Base-by-base conservation (phyloP, 116 monocot species). In the Trichopus zeylanicus region DNA sequence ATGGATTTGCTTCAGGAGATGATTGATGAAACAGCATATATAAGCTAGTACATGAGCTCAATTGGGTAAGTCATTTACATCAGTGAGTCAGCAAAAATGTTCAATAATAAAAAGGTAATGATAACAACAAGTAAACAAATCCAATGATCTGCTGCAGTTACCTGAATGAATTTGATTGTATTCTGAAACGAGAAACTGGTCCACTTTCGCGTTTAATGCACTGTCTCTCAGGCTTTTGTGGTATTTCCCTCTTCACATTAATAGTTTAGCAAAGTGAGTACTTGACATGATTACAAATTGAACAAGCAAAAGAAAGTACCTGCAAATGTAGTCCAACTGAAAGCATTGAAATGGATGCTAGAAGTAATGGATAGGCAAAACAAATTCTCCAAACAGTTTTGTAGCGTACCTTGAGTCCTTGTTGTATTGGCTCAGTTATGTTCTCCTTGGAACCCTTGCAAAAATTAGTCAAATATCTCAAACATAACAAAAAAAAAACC, bases 391-490 rank as follows among this genome's bases (percentile, higher is more conserved):
- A n/a, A 9, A 42, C 12, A 1, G 18, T 42, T 42, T 13, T 42
- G 42, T 13, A 22, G 39, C 58, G 52, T 61, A 76, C 76, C 60
- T 61, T 70, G 18, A 53, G 33, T 13, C 26, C 61, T 65, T 66
- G 59, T 48, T 33, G 64, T 48, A 49, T 9, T 39, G 31, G 55
- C 24, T 38, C 28, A 46, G 48, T 48, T 39, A 66, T 15, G 22
- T 76, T 76, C 61, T 70, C 70, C 51, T 76, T 76, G 28, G 32
- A 61, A 56, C 47, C 70, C 76, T 76, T 63, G 47, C 52, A 60
- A 48, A 39, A 46, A 53, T 25, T 31, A 60, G 33, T 18, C 38
- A 8, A 59, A 30, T 16, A 48, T 16, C 26, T 27, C 26, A 32
- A 55, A 60, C 7, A 42, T 42, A 13, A 18, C 13, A 42, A 16